Base-by-base conservation (phyloP, 805 yeast species). In the Ogataea pignaliae region DNA sequence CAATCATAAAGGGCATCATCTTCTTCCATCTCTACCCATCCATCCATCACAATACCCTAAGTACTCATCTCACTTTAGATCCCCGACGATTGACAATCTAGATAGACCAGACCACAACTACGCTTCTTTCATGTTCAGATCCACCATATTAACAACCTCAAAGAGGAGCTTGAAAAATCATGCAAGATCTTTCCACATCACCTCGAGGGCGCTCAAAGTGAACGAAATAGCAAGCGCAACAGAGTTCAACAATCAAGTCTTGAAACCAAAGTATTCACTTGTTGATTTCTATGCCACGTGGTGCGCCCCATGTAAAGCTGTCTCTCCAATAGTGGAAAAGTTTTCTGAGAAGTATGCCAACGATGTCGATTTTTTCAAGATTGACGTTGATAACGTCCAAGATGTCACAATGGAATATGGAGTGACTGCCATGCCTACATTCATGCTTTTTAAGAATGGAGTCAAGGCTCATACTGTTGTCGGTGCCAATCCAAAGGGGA, bases 261-360 rank as follows among this genome's bases (percentile, higher is more conserved):
- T 60, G 29, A 47, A 59, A 11, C 61, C 67, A 31, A 70, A 75
- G 44, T 60, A 77, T 32, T 68, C 82, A 1, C 66, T 82, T 2
- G 75, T 81, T 40, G 88, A 83, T 59, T 83, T 82, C 60, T 79
- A 73, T 61, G 88, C 88, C 29, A 75, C 79, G 10, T 83, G 88
- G 88, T 83, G 88, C 63, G 87, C 83, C 8, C 88, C 88, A n/a
- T 83, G 88, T 55, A 80, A 78, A 54, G 83, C 83, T n/a, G 73
- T 83, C 54, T 71, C 83, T 3, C 88, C 88, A 13, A 60, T 76
- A 16, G 60, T 81, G 37, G 73, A 68, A 37, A 60, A 62, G 33
- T 60, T 70, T 47, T 66, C 73, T 21, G 72, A 73, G 16, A 66
- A 69, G 43, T 68, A 72, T 44, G 60, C 64, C 9, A 51, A 52